These are phyloP conservation scores for Clarireedia hainanense DNA, from an alignment of 2,329 filamentous ascomycete genomes.

Conservation along the genomic window DNA sequence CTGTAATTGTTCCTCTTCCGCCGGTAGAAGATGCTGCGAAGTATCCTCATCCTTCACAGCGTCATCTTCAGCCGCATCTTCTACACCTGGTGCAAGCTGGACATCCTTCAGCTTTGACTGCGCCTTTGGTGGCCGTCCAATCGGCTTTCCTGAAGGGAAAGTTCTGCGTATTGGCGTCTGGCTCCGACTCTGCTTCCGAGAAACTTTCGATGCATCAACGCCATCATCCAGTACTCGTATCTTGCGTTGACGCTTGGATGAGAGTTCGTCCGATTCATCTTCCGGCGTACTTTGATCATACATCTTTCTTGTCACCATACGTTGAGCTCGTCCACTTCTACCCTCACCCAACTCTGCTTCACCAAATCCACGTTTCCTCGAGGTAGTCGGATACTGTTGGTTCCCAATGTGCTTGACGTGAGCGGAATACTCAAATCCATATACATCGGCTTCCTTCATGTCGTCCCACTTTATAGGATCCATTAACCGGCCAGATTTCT, in stretches of 20 bases:
- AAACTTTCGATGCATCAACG: slow-evolving; percentile 8
- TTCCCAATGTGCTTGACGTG: slow-evolving; percentile 48
- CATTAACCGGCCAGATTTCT: slow-evolving; percentile 18
- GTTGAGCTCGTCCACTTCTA: slow-evolving; percentile 21
- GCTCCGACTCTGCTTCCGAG: slow-evolving; percentile 15
- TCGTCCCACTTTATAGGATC: slow-evolving; percentile 25
- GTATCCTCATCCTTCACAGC: slow-evolving; percentile 5
- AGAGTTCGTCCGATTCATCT: slow-evolving; percentile 22
- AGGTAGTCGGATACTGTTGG: slow-evolving; percentile 40
- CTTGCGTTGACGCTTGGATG: slow-evolving; percentile 23
- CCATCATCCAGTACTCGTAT: slow-evolving; percentile 18
- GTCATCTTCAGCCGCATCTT: slow-evolving; percentile 4
- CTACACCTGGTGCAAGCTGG: slow-evolving; percentile 15
- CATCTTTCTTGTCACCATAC: slow-evolving; percentile 16
- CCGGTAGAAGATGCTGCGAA: slow-evolving; percentile 16
- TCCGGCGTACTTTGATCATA: slow-evolving; percentile 23
- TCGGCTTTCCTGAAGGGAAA: slow-evolving; percentile 27
- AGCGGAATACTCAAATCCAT: slow-evolving; percentile 54
- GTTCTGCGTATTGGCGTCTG: slow-evolving; percentile 18
- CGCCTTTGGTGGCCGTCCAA: slow-evolving; percentile 27
- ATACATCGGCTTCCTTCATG: slow-evolving; percentile 50
- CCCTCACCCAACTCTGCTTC: slow-evolving; percentile 14
- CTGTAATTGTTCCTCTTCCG: slow-evolving; percentile 21
- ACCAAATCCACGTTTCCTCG: slow-evolving; percentile 7
- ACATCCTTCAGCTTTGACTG: slow-evolving; percentile 23